phyloP scores from a whole-genome alignment of 495 filamentous ascomycete genomes.

The Lineolata rhizophorae region DNA sequence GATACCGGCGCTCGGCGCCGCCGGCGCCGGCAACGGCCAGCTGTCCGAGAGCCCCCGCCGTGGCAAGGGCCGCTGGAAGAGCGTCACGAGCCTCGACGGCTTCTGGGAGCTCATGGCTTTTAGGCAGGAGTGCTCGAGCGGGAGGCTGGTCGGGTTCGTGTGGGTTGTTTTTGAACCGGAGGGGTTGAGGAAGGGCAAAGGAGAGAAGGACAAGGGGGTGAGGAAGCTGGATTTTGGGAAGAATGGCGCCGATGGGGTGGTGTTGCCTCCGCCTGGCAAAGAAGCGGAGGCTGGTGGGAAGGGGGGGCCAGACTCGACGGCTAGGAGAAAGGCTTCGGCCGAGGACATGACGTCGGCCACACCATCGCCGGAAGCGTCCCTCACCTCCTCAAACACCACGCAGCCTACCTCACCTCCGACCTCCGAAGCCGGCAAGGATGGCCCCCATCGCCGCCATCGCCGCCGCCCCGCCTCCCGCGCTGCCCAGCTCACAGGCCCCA shows the following conservation, averaged over 20 bases:
- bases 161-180: slow-evolving; percentile 63
- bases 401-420: neutral
- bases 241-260: no score
- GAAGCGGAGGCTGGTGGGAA: neutral
- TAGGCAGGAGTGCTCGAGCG: slow-evolving; percentile 84
- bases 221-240: neutral
- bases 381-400: neutral
- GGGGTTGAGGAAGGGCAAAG: slow-evolving; percentile 16
- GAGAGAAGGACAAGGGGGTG: slow-evolving; percentile 4
- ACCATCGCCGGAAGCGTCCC: neutral
- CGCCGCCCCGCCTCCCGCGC: slow-evolving; percentile 4
- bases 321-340: no score
- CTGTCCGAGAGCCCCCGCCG: slow-evolving; percentile 13
- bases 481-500: slow-evolving; percentile 26
- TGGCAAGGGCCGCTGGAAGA: slow-evolving; percentile 51
- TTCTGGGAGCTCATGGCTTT: slow-evolving; percentile 99
- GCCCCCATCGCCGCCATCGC: neutral
- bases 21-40: slow-evolving; percentile 18
- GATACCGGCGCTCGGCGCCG: slow-evolving; percentile 4
- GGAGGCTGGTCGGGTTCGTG: slow-evolving; percentile 75
- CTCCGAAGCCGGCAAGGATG: neutral
- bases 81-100: slow-evolving; percentile 57
- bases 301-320: no score
- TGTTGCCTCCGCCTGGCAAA: no score
- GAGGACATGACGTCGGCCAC: neutral